Conservation (phyloP, 2,329 filamentous ascomycete species). For the Fusarium sulawesiense region DNA sequence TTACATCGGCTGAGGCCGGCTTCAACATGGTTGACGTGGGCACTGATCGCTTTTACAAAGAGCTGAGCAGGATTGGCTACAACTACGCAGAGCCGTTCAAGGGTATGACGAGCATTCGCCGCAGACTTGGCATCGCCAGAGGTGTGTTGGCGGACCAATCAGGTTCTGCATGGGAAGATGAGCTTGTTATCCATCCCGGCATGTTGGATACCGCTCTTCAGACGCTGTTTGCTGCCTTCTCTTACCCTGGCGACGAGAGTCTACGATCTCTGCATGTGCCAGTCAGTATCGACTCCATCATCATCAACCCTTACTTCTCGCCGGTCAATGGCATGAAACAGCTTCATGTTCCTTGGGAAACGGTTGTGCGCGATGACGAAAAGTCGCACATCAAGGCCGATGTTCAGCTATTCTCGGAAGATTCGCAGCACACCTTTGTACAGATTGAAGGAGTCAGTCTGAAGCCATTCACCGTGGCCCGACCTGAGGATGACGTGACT, state of each 20-base stretch:
- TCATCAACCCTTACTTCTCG: not conserved
- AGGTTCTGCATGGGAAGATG: not conserved
- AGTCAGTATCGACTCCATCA: not conserved
- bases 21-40: too few species aligned
- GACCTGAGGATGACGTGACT: not conserved
- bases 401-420: not conserved
- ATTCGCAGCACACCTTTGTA: accelerated
- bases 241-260: not conserved
- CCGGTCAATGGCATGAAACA: too few species aligned
- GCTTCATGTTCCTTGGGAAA: not conserved
- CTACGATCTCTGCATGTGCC: not conserved
- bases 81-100: not conserved
- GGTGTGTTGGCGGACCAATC: not conserved
- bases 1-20: not conserved
- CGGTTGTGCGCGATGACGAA: not conserved
- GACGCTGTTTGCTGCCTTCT: not conserved
- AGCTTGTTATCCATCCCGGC: not conserved
- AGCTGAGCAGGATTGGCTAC: not conserved
- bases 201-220: not conserved
- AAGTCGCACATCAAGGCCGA: not conserved
- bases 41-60: too few species aligned
- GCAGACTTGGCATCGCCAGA: not conserved
- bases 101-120: not conserved
- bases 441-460: not conserved
- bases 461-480: not conserved